Evolutionary conservation across 768 basidiomycete genomes (phyloP).

Genomic region (Podaxis mareebaensis): DNA sequence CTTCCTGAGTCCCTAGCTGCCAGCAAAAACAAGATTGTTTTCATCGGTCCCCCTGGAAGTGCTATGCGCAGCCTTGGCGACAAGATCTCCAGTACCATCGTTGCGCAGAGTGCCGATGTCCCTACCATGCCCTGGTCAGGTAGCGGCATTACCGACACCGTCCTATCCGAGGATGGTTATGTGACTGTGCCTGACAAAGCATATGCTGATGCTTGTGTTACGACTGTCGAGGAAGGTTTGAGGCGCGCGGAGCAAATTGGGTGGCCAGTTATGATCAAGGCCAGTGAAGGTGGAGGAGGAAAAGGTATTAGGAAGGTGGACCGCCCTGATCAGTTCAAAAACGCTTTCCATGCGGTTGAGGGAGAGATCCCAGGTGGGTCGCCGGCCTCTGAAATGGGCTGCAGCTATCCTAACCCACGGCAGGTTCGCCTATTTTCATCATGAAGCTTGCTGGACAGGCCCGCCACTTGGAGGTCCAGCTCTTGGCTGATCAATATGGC

Average conservation of each 20-base stretch:
- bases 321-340: constrained; percentile 83
- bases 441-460: constrained; percentile 99
- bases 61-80: constrained; percentile 99
- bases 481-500: constrained; percentile 98
- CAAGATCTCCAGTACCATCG: constrained; percentile 99
- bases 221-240: constrained; percentile 84
- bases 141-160: constrained; percentile 87
- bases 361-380: constrained; percentile 93
- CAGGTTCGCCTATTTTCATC: constrained; percentile 97
- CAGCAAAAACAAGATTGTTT: constrained; percentile 94
- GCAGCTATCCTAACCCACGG: constrained; percentile 15
- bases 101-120: constrained; percentile 94
- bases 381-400: constrained; percentile 16
- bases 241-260: constrained; percentile 84
- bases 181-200: constrained; percentile 93
- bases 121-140: constrained; percentile 99
- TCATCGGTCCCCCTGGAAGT: constrained; percentile 98
- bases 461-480: constrained; percentile 96
- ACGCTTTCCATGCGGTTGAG: constrained; percentile 89
- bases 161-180: constrained; percentile 81
- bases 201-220: constrained; percentile 87
- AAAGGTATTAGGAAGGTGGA: constrained; percentile 99
- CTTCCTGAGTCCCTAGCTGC: constrained; percentile 91
- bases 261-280: constrained; percentile 99
- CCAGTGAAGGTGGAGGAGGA: constrained; percentile 97